These are phyloP conservation scores for Termitomyces sp. DNA, from an alignment of 768 basidiomycete species.

Conservation along the genomic window DNA sequence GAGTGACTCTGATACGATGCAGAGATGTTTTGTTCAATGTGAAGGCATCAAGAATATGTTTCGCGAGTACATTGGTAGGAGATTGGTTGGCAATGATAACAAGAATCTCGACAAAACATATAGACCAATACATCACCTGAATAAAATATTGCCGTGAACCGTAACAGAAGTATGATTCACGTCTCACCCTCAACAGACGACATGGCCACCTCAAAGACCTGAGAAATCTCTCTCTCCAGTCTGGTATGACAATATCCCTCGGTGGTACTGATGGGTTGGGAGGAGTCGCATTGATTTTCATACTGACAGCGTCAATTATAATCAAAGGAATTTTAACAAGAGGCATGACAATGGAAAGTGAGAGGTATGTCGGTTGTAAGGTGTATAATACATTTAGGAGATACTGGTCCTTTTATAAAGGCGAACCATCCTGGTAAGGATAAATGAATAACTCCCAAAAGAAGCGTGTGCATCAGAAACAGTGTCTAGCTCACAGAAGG, in stretches of 20 bases:
- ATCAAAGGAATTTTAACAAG: conserved; percentile 30
- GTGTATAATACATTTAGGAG: not conserved
- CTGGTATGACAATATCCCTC: conserved; percentile 21
- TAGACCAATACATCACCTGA: conserved; percentile 22
- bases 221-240: conserved; percentile 28
- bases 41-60: conserved; percentile 13
- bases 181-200: conserved; percentile 22
- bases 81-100: conserved; percentile 21
- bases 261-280: conserved; percentile 23
- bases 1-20: conserved; percentile 18
- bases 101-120: conserved; percentile 21
- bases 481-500: not conserved
- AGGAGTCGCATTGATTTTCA: conserved; percentile 30
- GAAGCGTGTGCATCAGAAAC: conserved; percentile 4
- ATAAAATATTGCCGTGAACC: not conserved
- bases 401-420: not conserved
- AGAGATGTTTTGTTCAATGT: conserved; percentile 10
- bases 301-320: conserved; percentile 26
- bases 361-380: not conserved
- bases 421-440: not conserved
- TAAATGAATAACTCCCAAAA: not conserved
- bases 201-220: conserved; percentile 22
- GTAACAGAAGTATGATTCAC: not conserved
- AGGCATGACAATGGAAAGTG: conserved; percentile 9
- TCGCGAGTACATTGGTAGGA: conserved; percentile 12